Base-by-base conservation (phyloP, 495 filamentous ascomycete species). In the Friedmanniomyces simplex region DNA sequence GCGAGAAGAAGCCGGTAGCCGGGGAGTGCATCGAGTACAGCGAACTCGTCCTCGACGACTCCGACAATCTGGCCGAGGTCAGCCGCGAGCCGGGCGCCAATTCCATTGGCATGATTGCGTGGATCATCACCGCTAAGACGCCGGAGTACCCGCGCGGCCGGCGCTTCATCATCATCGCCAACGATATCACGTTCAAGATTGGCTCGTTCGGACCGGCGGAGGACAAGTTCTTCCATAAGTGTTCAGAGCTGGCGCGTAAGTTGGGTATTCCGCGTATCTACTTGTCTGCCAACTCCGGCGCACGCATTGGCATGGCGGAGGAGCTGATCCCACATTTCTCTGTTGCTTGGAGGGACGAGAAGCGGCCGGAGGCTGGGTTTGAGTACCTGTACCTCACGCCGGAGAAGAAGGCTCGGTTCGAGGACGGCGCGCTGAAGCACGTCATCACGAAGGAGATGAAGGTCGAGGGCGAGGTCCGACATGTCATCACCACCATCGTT, bases 181-280 rank as follows among this genome's bases (percentile, higher is more conserved):
- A 98, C 77, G 93, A 98, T 68, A 97, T 98, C 72, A 98, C 93
- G 22, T 97, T 88, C 78, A 93, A 93, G 77, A 98, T 97, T 65
- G 93, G 93, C 65, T 95, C 89, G 16, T 98, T 98, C 71, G 93
- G 93, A 52, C 93, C 93, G 18, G 81, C 82, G 71, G 93, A 98
- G 75, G 93, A 98, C 71, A 86, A 87, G 62, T 98, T 96, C 82
- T 98, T 98, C 83, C 83, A 89, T 76, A 96, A 96, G 79, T 98
- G 93, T 73, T 96, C 93, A 14, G 91, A 98, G 72, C 78, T 96
- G 57, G 93, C 93, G 52, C 79, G 91, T 60, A 90, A 86, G 74
- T 74, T 96, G 52, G 93, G 93, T 48, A 95, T 98, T 67, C 93
- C 93, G 20, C 85, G 93, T 42, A 93, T 98, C 68, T 98, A 98